Base-by-base conservation (phyloP, 768 basidiomycete species). In the Pisolithus sp. region DNA sequence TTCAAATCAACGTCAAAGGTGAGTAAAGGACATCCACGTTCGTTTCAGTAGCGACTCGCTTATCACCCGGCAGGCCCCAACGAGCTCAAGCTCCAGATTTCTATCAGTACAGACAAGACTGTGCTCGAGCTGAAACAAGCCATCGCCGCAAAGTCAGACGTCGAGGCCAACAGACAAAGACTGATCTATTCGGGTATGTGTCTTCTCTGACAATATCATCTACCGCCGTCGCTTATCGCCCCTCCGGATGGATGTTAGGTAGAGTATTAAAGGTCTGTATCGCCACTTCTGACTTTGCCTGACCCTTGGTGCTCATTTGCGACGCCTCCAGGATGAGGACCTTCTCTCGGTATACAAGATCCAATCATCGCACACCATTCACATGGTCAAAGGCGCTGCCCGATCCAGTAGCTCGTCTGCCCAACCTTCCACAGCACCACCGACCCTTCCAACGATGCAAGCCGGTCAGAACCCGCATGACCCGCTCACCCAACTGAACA, bases 31-130 rank as follows among this genome's bases (percentile, higher is more conserved):
- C 34, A 5, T 15, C 12, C 5, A 13, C 34, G 13, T 34, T 34
- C 34, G 34, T 34, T 7, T 15, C 4, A 20, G n/a, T 45, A 17
- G 4, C 10, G 34, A 40, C 17, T n/a, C 9, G 28, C 21, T 47
- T 4, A 26, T 51, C 12, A 24, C 2, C 45, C 7, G 28, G 7
- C 53, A 89, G 90, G 93, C 7, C 92, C 93, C 1, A 89, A 80
- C 63, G 94, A 97, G 71, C 77, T 95, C 71, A 97, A 96, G 75
- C 79, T 98, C 31, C 82, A 91, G 64, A 85, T 98, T 53, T 76
- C 81, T 30, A 92, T 97, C 63, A 70, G 77, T 46, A 77, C 83
- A 2, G 83, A 86, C 67, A 92, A 94, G 75, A 87, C 86, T 1
- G 93, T 98, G 23, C 71, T 76, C 45, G 92, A 98, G 57, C 84